These are phyloP conservation scores for Pyrenula massariospora DNA, from an alignment of 495 filamentous ascomycete genomes.

Conservation along the genomic window DNA sequence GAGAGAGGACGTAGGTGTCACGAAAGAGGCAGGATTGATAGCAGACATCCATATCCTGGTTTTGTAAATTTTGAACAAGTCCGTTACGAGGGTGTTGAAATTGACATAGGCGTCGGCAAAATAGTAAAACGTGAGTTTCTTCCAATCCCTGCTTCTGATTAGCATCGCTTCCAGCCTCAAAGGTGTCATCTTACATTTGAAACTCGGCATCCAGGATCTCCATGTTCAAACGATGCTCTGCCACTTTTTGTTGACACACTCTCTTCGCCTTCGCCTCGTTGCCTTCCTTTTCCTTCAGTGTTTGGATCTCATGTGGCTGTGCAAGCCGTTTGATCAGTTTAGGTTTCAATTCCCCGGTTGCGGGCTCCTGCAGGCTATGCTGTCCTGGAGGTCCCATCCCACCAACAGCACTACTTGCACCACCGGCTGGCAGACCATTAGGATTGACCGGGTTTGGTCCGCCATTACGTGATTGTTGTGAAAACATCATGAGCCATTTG, in stretches of 20 bases:
- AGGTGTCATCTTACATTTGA: conserved; percentile 63
- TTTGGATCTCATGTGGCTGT: conserved; percentile 77
- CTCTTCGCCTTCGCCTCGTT: conserved; percentile 96
- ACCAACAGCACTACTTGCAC: conserved; percentile 49
- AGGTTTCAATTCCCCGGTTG: conserved; percentile 68
- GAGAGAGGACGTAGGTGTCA: conserved; percentile 46
- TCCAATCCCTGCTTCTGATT: conserved; percentile 68
- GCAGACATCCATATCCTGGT: conserved; percentile 99
- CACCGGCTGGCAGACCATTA: conserved; percentile 15
- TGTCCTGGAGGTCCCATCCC: conserved; percentile 62
- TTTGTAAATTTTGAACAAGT: conserved; percentile 98
- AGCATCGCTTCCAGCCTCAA: conserved; percentile 5
- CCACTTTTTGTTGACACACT: conserved; percentile 90
- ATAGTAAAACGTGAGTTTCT: conserved; percentile 97
- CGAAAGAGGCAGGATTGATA: conserved; percentile 95
- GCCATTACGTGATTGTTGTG: conserved; percentile 52
- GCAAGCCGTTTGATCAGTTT: conserved; percentile 94
- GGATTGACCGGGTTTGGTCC: conserved; percentile 39
- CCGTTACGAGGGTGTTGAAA: conserved; percentile 93
- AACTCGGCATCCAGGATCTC: conserved; percentile 99
- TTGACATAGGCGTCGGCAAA: conserved; percentile 97
- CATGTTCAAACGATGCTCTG: conserved; percentile 90
- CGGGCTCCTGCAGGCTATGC: conserved; percentile 65
- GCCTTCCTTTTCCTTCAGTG: conserved; percentile 86
- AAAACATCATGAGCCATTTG: conserved; percentile 96